A percentile compares a stretch with the other conserved stretches of the same genome.
phyloP scores from a whole-genome alignment of 129 eudicot species.

The Mikania micrantha region DNA sequence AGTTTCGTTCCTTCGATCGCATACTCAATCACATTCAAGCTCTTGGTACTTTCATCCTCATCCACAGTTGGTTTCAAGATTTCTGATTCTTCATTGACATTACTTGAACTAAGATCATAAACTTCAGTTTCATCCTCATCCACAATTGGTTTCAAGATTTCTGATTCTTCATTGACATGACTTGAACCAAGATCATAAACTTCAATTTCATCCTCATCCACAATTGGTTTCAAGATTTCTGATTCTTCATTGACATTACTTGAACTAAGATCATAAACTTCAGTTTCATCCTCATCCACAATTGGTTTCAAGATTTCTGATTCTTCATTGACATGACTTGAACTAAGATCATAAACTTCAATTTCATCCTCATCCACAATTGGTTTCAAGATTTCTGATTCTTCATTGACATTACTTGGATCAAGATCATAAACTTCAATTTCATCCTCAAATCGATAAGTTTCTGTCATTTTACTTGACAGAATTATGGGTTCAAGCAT shows the following conservation, averaged over 20 bases:
- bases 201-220: neutral
- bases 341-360: neutral
- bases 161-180: neutral
- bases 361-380: conserved; percentile 9
- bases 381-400: neutral
- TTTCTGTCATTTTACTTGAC: neutral
- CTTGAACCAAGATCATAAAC: neutral
- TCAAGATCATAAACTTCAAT: neutral
- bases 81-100: neutral
- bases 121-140: neutral
- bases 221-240: neutral
- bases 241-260: neutral
- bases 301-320: neutral
- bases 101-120: neutral
- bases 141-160: neutral
- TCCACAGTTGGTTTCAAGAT: conserved; percentile 1
- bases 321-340: neutral
- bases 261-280: neutral
- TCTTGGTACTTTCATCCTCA: conserved; percentile 12
- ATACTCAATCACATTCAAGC: neutral
- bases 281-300: neutral
- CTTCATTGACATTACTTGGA: neutral
- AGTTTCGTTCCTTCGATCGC: neutral
- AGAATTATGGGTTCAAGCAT: neutral
- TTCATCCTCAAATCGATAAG: neutral